A percentile compares a stretch with the other conserved stretches of the same genome.
phyloP scores from a whole-genome alignment of 2,329 filamentous ascomycete genomes.

The Phyllosticta citribraziliensis region DNA sequence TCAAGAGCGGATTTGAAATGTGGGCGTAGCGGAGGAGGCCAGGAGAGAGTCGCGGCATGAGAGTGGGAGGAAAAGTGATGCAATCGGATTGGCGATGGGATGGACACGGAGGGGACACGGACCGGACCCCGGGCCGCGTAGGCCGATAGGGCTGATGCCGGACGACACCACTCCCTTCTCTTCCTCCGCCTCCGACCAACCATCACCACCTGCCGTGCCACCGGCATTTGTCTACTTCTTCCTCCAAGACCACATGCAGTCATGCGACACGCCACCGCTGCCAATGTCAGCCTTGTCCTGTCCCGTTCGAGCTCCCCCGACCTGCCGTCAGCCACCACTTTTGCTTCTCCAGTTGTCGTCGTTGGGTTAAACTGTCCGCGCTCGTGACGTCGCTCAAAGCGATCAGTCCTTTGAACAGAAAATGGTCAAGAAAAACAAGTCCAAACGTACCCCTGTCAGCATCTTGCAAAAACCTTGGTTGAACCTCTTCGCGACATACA shows the following conservation, averaged over 20 bases:
- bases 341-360: not conserved
- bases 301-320: not conserved
- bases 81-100: not conserved
- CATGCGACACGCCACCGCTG: not conserved
- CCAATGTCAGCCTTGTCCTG: not conserved
- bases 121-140: not conserved
- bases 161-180: not conserved
- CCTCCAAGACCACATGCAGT: not conserved
- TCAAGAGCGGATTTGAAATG: constrained; percentile 45
- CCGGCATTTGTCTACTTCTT: not conserved
- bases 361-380: not conserved
- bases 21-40: constrained; percentile 46
- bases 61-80: not conserved
- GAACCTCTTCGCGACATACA: not conserved
- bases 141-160: not conserved
- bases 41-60: constrained; percentile 51
- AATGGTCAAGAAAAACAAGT: not conserved
- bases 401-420: not conserved
- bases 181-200: not conserved
- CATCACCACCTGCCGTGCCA: not conserved
- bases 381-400: not conserved
- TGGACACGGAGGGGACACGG: not conserved
- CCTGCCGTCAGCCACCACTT: not conserved
- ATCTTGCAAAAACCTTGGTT: not conserved
- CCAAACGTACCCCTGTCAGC: not conserved